Percentiles rank a stretch among this genome's conserved stretches.
Evolutionary conservation across 768 basidiomycete genomes (phyloP).

Genomic region (Amanita exitialis): DNA sequence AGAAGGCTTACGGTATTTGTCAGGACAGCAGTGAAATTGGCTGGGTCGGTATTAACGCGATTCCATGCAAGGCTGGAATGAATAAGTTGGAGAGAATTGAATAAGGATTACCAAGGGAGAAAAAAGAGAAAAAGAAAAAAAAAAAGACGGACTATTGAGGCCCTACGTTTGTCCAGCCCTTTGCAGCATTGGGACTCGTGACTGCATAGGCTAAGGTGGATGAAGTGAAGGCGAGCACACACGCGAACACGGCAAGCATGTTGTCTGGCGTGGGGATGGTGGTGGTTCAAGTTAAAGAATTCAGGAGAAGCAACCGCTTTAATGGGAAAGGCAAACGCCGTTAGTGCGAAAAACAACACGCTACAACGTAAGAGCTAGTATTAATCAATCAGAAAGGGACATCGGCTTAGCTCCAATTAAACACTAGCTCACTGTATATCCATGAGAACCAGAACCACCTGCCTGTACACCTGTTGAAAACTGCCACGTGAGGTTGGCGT

Average conservation of each 20-base stretch:
- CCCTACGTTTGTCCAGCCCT: slow-evolving; percentile 51
- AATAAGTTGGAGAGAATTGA: background rate
- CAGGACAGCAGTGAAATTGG: slow-evolving; percentile 62
- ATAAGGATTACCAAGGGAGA: no score
- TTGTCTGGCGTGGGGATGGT: background rate
- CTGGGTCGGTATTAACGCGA: slow-evolving; percentile 54
- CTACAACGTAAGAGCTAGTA: background rate
- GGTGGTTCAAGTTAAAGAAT: background rate
- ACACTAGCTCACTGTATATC: background rate
- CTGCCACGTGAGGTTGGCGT: background rate
- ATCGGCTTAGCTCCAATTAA: background rate
- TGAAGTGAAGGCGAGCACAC: slow-evolving; percentile 41
- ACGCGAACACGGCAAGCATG: slow-evolving; percentile 11
- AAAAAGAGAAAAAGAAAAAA: no score
- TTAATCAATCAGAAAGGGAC: background rate
- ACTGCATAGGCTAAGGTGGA: slow-evolving; percentile 58
- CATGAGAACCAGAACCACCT: background rate
- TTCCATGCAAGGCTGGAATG: slow-evolving; percentile 43
- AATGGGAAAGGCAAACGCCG: slow-evolving; percentile 9
- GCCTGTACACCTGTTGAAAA: background rate
- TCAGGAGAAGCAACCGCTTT: slow-evolving; percentile 11
- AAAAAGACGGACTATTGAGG: slow-evolving; percentile 29
- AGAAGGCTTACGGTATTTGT: slow-evolving; percentile 42
- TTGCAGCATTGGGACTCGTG: slow-evolving; percentile 31
- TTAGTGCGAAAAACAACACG: background rate